A percentile compares a stretch with the other conserved stretches of the same genome.
phyloP scores from a whole-genome alignment of 2,329 filamentous ascomycete genomes.

The Chaetomium sp. region DNA sequence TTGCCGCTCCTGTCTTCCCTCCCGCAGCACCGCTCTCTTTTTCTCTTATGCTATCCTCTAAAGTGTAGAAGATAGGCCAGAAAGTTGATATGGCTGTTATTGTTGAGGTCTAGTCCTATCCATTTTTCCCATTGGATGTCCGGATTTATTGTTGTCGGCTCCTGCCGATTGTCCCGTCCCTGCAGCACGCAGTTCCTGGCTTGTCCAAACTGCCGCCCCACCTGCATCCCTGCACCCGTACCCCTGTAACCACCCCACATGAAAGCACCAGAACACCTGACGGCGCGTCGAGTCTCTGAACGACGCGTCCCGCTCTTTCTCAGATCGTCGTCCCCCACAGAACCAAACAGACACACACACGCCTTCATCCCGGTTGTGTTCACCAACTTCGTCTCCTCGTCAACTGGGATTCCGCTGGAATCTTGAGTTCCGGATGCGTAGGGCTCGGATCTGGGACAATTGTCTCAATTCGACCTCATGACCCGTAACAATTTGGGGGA shows the following conservation, averaged over 20 bases:
- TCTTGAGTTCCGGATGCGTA: conserved; percentile 33
- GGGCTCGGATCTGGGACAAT: conserved; percentile 37
- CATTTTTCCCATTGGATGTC: background rate
- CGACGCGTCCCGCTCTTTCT: conserved; percentile 26
- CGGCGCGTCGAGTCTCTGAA: conserved; percentile 26
- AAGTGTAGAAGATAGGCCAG: background rate
- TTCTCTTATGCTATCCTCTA: background rate
- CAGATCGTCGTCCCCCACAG: conserved; percentile 23
- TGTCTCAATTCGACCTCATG: conserved; percentile 54
- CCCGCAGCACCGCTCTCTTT: background rate
- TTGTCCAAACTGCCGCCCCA: background rate
- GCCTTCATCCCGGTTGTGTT: conserved; percentile 3
- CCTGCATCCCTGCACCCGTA: background rate
- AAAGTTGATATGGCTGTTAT: background rate
- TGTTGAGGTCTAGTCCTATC: background rate
- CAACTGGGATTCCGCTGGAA: conserved; percentile 1
- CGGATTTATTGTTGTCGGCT: background rate
- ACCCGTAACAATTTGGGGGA: conserved; percentile 63
- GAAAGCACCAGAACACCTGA: conserved; percentile 26
- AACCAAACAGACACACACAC: conserved; percentile 25
- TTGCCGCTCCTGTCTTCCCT: background rate
- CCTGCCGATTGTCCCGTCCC: background rate
- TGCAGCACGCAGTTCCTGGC: background rate
- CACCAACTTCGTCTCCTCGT: background rate
- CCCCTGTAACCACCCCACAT: background rate